phyloP scores from a whole-genome alignment of 352 stramenopile species.

The Phytophthora quininea region DNA sequence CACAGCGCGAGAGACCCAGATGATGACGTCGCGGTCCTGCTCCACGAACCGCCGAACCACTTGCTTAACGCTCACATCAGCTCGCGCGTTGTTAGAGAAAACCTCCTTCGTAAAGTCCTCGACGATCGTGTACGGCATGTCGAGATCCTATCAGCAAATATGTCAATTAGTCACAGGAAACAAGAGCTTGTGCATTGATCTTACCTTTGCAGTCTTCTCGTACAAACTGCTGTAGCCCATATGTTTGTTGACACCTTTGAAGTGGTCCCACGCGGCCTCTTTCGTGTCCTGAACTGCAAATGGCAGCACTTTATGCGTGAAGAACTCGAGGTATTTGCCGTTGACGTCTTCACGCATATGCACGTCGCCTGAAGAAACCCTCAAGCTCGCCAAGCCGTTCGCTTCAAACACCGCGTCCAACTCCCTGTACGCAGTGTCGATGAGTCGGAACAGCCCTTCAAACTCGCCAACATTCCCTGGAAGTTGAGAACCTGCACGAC shows the following conservation, averaged over 20 bases:
- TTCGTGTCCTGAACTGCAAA: slow-evolving; percentile 31
- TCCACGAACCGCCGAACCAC: slow-evolving; percentile 20
- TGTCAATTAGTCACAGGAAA: neutral
- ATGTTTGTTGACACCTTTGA: slow-evolving; percentile 32
- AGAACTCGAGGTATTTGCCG: slow-evolving; percentile 30
- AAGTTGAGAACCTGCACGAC: slow-evolving; percentile 10
- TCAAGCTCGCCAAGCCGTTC: slow-evolving; percentile 22
- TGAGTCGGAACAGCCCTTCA: slow-evolving; percentile 10
- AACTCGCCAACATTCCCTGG: slow-evolving; percentile 16
- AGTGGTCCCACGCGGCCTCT: slow-evolving; percentile 38
- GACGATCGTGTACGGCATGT: slow-evolving; percentile 10
- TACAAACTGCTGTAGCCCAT: slow-evolving; percentile 27
- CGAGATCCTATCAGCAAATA: neutral
- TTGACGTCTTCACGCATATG: slow-evolving; percentile 20
- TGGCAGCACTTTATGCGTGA: slow-evolving; percentile 35
- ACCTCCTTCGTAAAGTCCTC: slow-evolving; percentile 31
- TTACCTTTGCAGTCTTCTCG: slow-evolving; percentile 29
- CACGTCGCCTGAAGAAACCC: slow-evolving; percentile 15
- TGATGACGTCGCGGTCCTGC: slow-evolving; percentile 12
- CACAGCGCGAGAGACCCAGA: slow-evolving; percentile 9
- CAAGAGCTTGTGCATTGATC: neutral
- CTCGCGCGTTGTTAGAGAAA: slow-evolving; percentile 15
- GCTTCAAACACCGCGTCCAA: slow-evolving; percentile 24
- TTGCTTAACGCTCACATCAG: slow-evolving; percentile 26
- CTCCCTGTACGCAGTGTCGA: slow-evolving; percentile 22